Conservation (phyloP, 257 asterid genomes). For the Rehmannia glutinosa region DNA sequence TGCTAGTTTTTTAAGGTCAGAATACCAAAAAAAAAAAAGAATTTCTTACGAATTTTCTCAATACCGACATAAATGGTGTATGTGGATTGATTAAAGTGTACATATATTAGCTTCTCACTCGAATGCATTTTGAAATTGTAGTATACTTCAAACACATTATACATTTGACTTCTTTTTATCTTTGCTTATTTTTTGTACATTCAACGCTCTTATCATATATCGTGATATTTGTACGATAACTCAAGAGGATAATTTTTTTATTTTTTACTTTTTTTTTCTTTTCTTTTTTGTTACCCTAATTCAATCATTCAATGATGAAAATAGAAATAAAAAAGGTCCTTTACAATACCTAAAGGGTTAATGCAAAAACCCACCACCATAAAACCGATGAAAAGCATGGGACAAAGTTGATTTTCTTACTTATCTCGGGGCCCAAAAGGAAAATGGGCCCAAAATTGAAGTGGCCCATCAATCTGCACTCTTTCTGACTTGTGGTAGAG, state of each 20-base stretch:
- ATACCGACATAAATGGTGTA: too few relatives aligned
- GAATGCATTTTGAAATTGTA: background rate
- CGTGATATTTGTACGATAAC: too few relatives aligned
- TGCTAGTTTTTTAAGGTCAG: too few relatives aligned
- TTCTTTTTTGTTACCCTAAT: too few relatives aligned
- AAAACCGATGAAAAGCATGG: background rate
- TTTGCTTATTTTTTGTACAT: background rate
- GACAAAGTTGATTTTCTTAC: background rate
- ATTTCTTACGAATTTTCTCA: too few relatives aligned
- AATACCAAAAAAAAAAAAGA: too few relatives aligned
- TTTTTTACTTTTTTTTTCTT: too few relatives aligned
- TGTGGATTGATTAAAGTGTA: too few relatives aligned
- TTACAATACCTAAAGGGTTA: background rate
- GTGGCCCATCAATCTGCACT: slow-evolving; percentile 18
- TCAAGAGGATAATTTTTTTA: too few relatives aligned
- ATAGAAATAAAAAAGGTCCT: background rate
- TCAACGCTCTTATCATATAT: background rate
- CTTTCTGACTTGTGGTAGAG: background rate
- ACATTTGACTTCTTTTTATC: background rate
- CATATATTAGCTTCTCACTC: too few relatives aligned
- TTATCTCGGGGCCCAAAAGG: background rate
- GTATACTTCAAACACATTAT: background rate
- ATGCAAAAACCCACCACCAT: background rate
- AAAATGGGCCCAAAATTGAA: slow-evolving; percentile 6
- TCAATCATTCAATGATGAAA: background rate